Percentiles rank a stretch among this genome's conserved stretches.
Evolutionary conservation across 768 basidiomycete genomes (phyloP).

Genomic region (Auriculariales sp.): DNA sequence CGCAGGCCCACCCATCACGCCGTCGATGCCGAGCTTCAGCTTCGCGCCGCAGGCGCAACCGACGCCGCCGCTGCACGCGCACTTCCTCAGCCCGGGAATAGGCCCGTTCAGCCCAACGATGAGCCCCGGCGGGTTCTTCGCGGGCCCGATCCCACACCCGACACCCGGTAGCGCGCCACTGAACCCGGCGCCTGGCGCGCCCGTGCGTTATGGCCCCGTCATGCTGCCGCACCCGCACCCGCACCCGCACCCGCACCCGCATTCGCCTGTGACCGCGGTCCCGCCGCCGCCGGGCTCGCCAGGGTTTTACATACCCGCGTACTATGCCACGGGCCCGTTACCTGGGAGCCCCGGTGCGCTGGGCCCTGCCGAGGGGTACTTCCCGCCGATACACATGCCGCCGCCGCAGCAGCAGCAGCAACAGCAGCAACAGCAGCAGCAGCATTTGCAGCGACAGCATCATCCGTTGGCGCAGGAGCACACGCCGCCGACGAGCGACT

Average conservation of each 20-base stretch:
- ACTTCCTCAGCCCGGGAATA: constrained; percentile 20
- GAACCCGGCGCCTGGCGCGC: constrained; percentile 51
- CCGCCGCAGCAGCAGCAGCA: no score
- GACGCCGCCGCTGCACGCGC: constrained; percentile 24
- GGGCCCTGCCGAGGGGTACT: no score
- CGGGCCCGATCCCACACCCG: constrained; percentile 12
- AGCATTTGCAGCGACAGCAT: no score
- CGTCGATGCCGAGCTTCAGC: constrained; percentile 90
- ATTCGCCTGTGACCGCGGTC: no score
- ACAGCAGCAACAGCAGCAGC: no score
- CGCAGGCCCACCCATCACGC: constrained; percentile 86
- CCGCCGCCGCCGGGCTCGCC: no score
- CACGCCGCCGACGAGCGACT: no score
- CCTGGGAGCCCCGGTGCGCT: no score
- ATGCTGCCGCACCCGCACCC: not conserved
- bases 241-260: not conserved
- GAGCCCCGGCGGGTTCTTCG: constrained; percentile 56
- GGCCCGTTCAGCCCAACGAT: constrained; percentile 27
- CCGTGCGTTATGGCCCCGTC: constrained; percentile 13
- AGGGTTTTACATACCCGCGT: no score
- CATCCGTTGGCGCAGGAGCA: constrained; percentile 1
- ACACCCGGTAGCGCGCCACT: constrained; percentile 24
- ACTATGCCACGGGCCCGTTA: no score
- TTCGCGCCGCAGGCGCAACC: constrained; percentile 51
- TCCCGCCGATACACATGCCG: not conserved